Evolutionary conservation across 2,329 filamentous ascomycete genomes (phyloP).

Genomic region (Talaromyces sp.): DNA sequence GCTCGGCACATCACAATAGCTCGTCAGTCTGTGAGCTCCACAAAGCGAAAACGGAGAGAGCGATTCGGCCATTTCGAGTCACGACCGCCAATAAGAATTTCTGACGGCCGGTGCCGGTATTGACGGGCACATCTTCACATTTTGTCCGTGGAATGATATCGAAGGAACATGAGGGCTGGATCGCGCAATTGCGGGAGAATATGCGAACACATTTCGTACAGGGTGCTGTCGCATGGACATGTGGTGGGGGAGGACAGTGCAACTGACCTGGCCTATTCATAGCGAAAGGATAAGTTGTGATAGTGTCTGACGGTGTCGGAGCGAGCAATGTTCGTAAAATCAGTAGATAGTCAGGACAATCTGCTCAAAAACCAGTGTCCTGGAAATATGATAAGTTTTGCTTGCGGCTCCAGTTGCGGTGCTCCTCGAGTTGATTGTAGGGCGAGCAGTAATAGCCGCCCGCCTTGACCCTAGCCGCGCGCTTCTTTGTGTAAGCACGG

Average conservation of each 20-base stretch:
- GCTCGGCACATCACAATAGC: neutral
- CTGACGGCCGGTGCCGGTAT: neutral
- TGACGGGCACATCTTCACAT: neutral
- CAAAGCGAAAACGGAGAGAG: constrained; percentile 20
- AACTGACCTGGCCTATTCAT: constrained; percentile 50
- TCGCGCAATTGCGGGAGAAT: neutral
- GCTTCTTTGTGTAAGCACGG: constrained; percentile 16
- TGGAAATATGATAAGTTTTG: constrained; percentile 5
- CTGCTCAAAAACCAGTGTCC: neutral
- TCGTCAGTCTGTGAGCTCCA: constrained; percentile 11
- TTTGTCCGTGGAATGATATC: neutral
- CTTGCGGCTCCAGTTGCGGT: constrained; percentile 7
- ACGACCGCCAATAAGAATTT: neutral
- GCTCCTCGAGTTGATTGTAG: constrained; percentile 19
- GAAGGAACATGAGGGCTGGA: neutral
- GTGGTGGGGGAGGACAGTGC: constrained; percentile 29
- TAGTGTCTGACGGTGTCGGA: neutral
- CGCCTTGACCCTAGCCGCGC: constrained; percentile 13
- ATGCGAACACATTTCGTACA: neutral
- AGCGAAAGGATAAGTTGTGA: constrained; percentile 18
- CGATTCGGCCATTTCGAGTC: neutral
- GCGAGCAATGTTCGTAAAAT: neutral
- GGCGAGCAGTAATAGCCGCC: constrained; percentile 23
- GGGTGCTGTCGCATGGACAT: constrained; percentile 12
- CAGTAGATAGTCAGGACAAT: neutral